Evolutionary conservation across 768 basidiomycete species (phyloP).

Genomic region (Cystofilobasidium bisporidii): DNA sequence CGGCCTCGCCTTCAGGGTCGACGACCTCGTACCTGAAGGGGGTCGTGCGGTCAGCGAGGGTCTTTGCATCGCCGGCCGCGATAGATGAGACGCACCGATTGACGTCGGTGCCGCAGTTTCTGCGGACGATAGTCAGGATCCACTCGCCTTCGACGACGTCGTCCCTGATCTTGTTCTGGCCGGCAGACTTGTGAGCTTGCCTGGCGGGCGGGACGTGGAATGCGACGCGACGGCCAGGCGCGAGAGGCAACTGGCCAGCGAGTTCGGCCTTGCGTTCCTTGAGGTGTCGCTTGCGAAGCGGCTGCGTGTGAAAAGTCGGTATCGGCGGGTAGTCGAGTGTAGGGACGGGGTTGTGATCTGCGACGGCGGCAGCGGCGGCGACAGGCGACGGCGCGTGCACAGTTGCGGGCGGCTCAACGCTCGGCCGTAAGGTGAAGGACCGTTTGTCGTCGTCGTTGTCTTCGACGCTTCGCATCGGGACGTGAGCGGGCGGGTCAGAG

Average conservation of each 20-base stretch:
- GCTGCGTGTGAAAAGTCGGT: too few species aligned
- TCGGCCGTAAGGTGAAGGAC: too few species aligned
- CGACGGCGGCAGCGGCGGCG: too few species aligned
- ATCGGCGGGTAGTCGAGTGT: too few species aligned
- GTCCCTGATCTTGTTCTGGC: not conserved
- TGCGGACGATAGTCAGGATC: slow-evolving; percentile 41
- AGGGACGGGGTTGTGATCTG: not conserved
- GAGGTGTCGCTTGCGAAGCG: not conserved
- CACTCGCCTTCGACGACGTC: slow-evolving; percentile 36
- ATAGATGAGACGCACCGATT: slow-evolving; percentile 30
- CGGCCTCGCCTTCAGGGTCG: slow-evolving; percentile 39
- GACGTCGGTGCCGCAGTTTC: slow-evolving; percentile 38
- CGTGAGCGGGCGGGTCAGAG: too few species aligned
- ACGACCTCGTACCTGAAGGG: slow-evolving; percentile 39
- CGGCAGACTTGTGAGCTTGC: slow-evolving; percentile 27
- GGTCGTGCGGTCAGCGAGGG: not conserved
- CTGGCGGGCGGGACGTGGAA: too few species aligned
- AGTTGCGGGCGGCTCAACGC: too few species aligned
- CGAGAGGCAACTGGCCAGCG: slow-evolving; percentile 39
- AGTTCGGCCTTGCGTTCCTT: slow-evolving; percentile 14
- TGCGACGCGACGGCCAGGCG: slow-evolving; percentile 39
- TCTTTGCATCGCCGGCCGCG: not conserved
- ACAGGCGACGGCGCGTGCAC: too few species aligned
- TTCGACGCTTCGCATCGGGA: too few species aligned
- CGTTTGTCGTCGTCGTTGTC: too few species aligned